Base-by-base conservation (phyloP, 495 filamentous ascomycete species). In the Penicillium samsonianum region DNA sequence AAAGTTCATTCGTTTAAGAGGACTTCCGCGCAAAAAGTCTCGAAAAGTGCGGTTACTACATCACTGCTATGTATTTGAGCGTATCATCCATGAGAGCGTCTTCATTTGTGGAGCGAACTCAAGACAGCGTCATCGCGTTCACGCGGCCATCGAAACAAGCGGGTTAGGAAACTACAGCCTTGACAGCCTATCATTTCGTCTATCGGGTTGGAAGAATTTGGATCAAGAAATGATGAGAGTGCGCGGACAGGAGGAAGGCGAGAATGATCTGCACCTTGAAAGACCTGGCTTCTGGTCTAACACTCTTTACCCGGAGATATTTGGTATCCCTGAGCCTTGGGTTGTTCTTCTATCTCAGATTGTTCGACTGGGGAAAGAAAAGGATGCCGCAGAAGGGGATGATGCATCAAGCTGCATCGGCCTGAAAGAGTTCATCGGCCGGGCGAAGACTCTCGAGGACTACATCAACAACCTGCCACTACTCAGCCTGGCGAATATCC, bases 11-110 rank as follows among this genome's bases (percentile, higher is more conserved):
- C 54, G 59, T 1, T 22, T 59, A 35, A 58, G 57, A 22, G 66
- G 69, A 5, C 42, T 69, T 2, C 69, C 67, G 41, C 49, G 58
- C 11, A 57, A 45, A 11, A 64, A 67, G 28, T 71, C 66, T 5
- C 59, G 66, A 6, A 71, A 69, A 31, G 60, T 61, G 14, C 62
- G 69, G 10, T 58, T 69, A 3, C 53, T 71, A 4, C 69, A 69
- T 59, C 69, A 71, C 31, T 71, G 66, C 40, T 71, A 71, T 40
- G 62, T 63, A 5, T 67, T 65, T 19, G 59, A 67, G 19, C 62
- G 67, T 0, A 63, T 71, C 23, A 65, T 71, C 33, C 60, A 71
- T 33, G 69, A 71, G 54, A 69, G 64, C n/a, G 63, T 65, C 11
- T 65, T 65, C 23, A 53, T 65, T 17, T 58, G 59, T 20, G 62